These are phyloP conservation scores for Desmodesmus armatus DNA, from an alignment of 139 green algal genomes.

Conservation along the genomic window DNA sequence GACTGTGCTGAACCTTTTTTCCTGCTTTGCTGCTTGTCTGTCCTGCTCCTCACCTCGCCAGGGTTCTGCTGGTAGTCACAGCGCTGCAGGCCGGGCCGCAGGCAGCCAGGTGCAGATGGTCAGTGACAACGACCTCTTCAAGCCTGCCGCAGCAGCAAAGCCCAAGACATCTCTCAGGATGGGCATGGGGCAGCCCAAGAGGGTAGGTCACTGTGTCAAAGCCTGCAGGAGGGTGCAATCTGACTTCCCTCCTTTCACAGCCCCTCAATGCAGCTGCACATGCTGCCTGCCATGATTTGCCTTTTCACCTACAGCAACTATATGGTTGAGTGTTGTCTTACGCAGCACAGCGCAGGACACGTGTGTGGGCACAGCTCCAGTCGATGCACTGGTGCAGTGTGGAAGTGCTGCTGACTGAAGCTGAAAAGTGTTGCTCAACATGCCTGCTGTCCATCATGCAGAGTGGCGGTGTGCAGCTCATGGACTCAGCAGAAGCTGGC, in stretches of 20 bases:
- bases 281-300: neutral
- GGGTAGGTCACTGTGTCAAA: neutral
- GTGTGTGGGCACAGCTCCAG: neutral
- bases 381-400: neutral
- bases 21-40: neutral
- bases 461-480: neutral
- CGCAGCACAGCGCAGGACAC: neutral
- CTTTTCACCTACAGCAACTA: neutral
- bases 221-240: neutral
- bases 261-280: neutral
- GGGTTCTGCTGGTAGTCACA: neutral
- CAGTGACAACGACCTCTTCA: conserved; percentile 46
- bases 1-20: neutral
- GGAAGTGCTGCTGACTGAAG: too few species aligned
- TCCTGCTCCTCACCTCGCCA: neutral
- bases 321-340: neutral
- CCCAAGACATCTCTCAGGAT: neutral
- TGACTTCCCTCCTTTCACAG: neutral
- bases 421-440: too few species aligned
- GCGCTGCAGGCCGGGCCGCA: neutral
- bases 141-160: conserved; percentile 11
- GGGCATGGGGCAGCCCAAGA: neutral
- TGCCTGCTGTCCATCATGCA: too few species aligned
- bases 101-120: conserved; percentile 25
- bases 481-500: neutral